Conservation (phyloP, 2,329 filamentous ascomycete species). For the Simplicillium sp. region DNA sequence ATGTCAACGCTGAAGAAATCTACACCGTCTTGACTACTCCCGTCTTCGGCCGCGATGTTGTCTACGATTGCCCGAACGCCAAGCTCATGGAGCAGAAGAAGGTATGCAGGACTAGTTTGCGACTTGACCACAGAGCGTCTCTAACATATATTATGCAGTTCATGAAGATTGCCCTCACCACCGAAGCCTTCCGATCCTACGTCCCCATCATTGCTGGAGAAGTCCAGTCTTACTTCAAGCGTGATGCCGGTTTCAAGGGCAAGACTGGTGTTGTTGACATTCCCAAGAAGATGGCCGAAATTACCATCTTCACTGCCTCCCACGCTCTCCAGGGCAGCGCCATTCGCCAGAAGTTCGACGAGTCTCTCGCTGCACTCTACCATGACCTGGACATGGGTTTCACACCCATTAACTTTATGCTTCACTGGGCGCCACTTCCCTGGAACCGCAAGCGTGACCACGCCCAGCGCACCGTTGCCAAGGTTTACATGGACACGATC, state of each 20-base stretch:
- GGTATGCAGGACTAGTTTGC: constrained; percentile 38
- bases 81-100: constrained; percentile 89
- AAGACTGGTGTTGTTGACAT: constrained; percentile 62
- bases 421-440: constrained; percentile 82
- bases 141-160: constrained; percentile 38
- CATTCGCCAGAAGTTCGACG: constrained; percentile 72
- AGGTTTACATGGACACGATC: constrained; percentile 77
- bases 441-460: constrained; percentile 75
- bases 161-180: constrained; percentile 72
- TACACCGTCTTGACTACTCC: constrained; percentile 41
- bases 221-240: constrained; percentile 63
- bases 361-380: constrained; percentile 71
- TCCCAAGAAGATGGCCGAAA: constrained; percentile 67
- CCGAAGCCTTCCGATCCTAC: constrained; percentile 64
- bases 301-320: constrained; percentile 85
- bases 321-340: constrained; percentile 78
- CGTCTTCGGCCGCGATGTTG: constrained; percentile 66
- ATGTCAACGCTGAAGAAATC: constrained; percentile 45
- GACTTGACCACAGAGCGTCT: neutral
- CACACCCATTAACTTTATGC: constrained; percentile 79
- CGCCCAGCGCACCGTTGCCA: constrained; percentile 71
- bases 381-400: constrained; percentile 89
- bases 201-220: constrained; percentile 71
- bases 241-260: constrained; percentile 56
- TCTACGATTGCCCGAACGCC: constrained; percentile 76